These are phyloP conservation scores for Chaetomium cochliodes DNA, from an alignment of 495 filamentous ascomycete genomes.

Conservation along the genomic window DNA sequence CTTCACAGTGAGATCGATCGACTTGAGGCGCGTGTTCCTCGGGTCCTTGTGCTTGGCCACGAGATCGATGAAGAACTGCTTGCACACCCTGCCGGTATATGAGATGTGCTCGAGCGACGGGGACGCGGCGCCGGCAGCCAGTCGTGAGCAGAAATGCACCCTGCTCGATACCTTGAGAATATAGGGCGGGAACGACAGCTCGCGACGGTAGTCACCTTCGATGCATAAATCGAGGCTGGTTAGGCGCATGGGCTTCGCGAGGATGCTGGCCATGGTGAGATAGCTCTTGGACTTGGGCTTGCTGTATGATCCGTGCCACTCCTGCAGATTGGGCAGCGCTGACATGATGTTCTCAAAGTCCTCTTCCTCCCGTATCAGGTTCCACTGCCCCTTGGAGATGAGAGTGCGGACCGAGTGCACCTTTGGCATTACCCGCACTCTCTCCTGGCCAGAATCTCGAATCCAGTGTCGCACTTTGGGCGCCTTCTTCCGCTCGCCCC, in stretches of 20 bases:
- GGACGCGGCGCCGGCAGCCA: slow-evolving; percentile 54
- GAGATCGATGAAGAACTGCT: slow-evolving; percentile 54
- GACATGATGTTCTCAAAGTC: slow-evolving; percentile 59
- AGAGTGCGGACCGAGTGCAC: slow-evolving; percentile 53
- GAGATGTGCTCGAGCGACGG: slow-evolving; percentile 61
- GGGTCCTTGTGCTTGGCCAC: slow-evolving; percentile 42
- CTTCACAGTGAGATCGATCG: slow-evolving; percentile 67
- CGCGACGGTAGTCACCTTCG: slow-evolving; percentile 64
- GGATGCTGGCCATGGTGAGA: slow-evolving; percentile 59
- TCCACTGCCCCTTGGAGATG: slow-evolving; percentile 73
- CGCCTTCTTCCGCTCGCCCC: slow-evolving; percentile 70
- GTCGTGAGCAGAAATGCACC: slow-evolving; percentile 56
- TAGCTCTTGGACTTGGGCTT: slow-evolving; percentile 68
- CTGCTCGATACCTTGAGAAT: slow-evolving; percentile 53
- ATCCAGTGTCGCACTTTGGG: slow-evolving; percentile 61
- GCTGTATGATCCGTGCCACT: slow-evolving; percentile 69
- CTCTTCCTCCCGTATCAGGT: slow-evolving; percentile 63
- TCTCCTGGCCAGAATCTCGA: slow-evolving; percentile 28
- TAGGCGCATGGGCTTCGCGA: slow-evolving; percentile 53
- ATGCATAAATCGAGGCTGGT: slow-evolving; percentile 63
- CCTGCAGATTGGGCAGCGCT: slow-evolving; percentile 63
- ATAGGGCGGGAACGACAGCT: slow-evolving; percentile 52
- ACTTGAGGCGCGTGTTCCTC: slow-evolving; percentile 53
- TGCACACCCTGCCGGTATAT: slow-evolving; percentile 66
- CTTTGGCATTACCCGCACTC: slow-evolving; percentile 32